Conservation (phyloP, 306 rosid genomes). For the Begonia loranthoides region DNA sequence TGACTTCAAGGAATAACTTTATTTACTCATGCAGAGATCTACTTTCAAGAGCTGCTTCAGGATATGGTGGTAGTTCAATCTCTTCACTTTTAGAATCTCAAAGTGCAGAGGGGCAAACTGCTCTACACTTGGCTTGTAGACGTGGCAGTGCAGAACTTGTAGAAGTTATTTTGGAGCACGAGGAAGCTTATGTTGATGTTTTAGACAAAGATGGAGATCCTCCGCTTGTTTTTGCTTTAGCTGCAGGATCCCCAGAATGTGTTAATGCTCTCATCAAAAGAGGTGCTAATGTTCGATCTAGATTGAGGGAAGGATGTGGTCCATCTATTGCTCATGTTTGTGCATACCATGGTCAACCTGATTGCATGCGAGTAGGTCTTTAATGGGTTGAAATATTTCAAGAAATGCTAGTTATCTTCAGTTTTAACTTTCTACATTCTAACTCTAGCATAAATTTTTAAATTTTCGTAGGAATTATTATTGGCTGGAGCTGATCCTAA, state of each 20-base stretch:
- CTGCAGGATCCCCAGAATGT: conserved; percentile 96
- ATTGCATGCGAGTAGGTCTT: conserved; percentile 91
- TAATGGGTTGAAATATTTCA: conserved; percentile 11
- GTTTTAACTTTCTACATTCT: not conserved
- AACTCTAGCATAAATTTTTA: conserved; percentile 10
- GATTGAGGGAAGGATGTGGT: conserved; percentile 84
- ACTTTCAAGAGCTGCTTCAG: conserved; percentile 54
- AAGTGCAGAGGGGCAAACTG: conserved; percentile 91
- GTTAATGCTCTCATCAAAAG: conserved; percentile 58
- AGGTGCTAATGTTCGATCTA: conserved; percentile 79
- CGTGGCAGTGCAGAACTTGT: conserved; percentile 89
- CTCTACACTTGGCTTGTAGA: conserved; percentile 93
- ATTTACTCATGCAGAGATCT: conserved; percentile 49
- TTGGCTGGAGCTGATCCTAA: conserved; percentile 98
- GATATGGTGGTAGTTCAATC: conserved; percentile 38
- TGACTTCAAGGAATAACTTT: not conserved
- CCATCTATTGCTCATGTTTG: conserved; percentile 96
- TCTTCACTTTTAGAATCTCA: conserved; percentile 69
- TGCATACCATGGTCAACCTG: conserved; percentile 98
- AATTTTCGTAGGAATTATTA: conserved; percentile 60
- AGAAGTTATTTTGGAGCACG: conserved; percentile 64
- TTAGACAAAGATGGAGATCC: conserved; percentile 97
- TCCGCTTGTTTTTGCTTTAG: conserved; percentile 91
- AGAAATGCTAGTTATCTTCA: too few relatives aligned
- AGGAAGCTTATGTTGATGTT: conserved; percentile 82